phyloP scores from a whole-genome alignment of 805 yeast species.

The Suhomyces sp. region DNA sequence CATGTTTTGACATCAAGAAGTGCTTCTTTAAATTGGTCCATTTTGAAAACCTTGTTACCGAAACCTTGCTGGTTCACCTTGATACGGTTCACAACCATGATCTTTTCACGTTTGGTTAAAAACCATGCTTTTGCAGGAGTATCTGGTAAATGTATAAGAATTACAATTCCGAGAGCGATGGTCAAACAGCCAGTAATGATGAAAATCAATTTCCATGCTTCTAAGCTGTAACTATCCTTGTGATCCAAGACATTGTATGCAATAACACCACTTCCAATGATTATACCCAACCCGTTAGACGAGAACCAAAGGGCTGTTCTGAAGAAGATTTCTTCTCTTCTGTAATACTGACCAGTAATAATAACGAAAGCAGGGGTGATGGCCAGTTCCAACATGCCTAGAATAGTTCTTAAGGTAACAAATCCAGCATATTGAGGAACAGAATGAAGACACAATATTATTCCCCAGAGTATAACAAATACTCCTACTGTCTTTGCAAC shows the following conservation, averaged over 20 bases:
- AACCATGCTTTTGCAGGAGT: conserved; percentile 39
- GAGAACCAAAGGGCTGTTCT: conserved; percentile 37
- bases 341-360: conserved; percentile 35
- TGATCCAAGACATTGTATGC: conserved; percentile 43
- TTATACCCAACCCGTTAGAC: conserved; percentile 34
- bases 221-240: conserved; percentile 37
- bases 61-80: conserved; percentile 45
- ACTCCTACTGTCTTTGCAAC: conserved; percentile 49
- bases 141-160: conserved; percentile 54
- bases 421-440: conserved; percentile 44
- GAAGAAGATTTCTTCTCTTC: conserved; percentile 31
- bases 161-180: conserved; percentile 46
- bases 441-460: conserved; percentile 50
- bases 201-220: conserved; percentile 62
- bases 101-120: conserved; percentile 22
- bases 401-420: conserved; percentile 35
- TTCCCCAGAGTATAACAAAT: conserved; percentile 62
- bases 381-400: conserved; percentile 39
- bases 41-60: conserved; percentile 38
- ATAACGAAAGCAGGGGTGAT: conserved; percentile 42
- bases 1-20: conserved; percentile 34
- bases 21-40: conserved; percentile 36
- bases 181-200: conserved; percentile 61
- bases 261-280: conserved; percentile 47
- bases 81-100: conserved; percentile 48